Evolutionary conservation across 2,329 filamentous ascomycete species (phyloP).

Genomic region (Aureobasidium sp.): DNA sequence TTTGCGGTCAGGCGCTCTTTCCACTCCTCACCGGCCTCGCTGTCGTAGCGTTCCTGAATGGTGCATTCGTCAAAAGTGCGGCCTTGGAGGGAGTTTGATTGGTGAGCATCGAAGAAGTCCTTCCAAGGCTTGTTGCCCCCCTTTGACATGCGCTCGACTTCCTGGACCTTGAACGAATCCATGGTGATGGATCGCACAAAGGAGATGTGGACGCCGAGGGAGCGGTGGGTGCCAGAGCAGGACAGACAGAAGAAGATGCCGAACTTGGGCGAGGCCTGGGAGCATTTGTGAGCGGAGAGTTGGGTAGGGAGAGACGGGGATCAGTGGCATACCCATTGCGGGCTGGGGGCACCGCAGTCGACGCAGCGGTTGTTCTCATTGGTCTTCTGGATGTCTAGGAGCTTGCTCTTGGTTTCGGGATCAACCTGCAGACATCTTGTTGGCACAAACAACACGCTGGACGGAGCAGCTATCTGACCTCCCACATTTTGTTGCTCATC

Average conservation of each 20-base stretch:
- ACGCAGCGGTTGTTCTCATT: conserved; percentile 85
- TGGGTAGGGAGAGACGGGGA: neutral
- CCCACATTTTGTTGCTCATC: conserved; percentile 66
- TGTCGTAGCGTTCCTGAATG: conserved; percentile 83
- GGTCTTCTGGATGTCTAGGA: conserved; percentile 84
- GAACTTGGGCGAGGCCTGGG: conserved; percentile 77
- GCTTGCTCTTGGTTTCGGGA: conserved; percentile 93
- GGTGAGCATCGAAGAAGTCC: conserved; percentile 66
- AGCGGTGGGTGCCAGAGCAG: conserved; percentile 90
- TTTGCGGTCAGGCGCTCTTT: conserved; percentile 83
- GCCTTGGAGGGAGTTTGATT: conserved; percentile 38
- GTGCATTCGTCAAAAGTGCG: conserved; percentile 74
- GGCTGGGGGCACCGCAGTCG: conserved; percentile 90
- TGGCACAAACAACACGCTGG: neutral
- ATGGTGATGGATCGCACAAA: conserved; percentile 97
- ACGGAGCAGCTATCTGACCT: conserved; percentile 36
- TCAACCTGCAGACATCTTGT: conserved; percentile 53
- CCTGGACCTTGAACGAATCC: conserved; percentile 92
- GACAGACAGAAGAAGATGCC: conserved; percentile 97
- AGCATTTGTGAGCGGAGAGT: neutral
- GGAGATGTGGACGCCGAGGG: conserved; percentile 93
- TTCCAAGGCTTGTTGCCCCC: conserved; percentile 88
- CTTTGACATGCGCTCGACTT: conserved; percentile 88
- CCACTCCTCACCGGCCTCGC: conserved; percentile 88
- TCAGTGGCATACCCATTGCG: conserved; percentile 76